These are phyloP conservation scores for Hemileia vastatrix DNA, from an alignment of 1,284 basidiomycete species.

Conservation along the genomic window DNA sequence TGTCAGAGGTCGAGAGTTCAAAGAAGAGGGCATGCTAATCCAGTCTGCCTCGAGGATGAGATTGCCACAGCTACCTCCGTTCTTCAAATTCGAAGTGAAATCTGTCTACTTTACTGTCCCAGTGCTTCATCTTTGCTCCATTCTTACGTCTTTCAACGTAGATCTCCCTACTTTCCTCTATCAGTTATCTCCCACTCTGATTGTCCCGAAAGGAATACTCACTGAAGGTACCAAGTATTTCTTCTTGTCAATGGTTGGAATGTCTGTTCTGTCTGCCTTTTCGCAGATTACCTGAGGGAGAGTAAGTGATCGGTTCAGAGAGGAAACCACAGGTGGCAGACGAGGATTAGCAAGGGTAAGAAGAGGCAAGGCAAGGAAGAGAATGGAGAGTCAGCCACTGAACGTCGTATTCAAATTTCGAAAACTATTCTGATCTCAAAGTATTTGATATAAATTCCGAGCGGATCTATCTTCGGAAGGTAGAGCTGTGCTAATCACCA, in stretches of 20 bases:
- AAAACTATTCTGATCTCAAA: too few species aligned
- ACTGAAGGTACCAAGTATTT: slow-evolving; percentile 98
- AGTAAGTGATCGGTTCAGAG: neutral
- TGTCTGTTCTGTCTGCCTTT: slow-evolving; percentile 97
- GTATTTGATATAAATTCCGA: slow-evolving; percentile 1
- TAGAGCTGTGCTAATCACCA: too few species aligned
- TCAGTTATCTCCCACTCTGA: too few species aligned
- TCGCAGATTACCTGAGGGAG: slow-evolving; percentile 84
- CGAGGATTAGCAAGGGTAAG: neutral
- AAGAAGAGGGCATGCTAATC: slow-evolving; percentile 19
- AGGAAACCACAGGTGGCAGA: too few species aligned
- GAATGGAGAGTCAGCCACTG: too few species aligned
- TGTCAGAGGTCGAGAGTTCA: neutral
- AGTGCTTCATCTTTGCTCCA: neutral
- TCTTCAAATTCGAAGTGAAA: too few species aligned
- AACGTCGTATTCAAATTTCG: too few species aligned
- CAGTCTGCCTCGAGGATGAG: too few species aligned
- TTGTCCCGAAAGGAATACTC: slow-evolving; percentile 45
- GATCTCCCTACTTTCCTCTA: too few species aligned
- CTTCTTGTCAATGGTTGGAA: slow-evolving; percentile 99
- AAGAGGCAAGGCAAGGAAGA: neutral
- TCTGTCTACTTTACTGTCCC: too few species aligned
- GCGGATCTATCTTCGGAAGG: too few species aligned
- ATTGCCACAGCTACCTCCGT: too few species aligned
- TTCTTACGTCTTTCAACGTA: neutral